Base-by-base conservation (phyloP, 768 basidiomycete species). In the Hydnomerulius pinastri region DNA sequence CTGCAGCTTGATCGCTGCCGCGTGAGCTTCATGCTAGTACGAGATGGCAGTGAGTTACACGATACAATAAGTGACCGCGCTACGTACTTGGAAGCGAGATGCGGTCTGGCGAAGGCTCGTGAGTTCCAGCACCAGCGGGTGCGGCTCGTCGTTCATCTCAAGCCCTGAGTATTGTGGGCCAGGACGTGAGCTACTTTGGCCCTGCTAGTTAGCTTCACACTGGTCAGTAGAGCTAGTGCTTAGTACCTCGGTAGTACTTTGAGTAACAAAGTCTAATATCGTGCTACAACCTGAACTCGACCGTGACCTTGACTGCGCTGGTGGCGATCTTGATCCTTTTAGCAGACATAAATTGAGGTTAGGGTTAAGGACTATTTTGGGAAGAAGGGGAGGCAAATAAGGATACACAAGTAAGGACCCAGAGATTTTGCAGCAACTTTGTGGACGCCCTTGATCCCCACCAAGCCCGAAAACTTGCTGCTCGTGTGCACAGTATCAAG, bases 1-100 rank as follows among this genome's bases (percentile, higher is more conserved):
- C 54, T 88, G 87, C 2, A 90, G 76, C 58, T 82, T 87, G 35
- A 87, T 67, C 4, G 85, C 77, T n/a, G 82, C 74, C 27, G 71
- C 61, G 58, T 87, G 81, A 4, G 85, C 80, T 69, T 90, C 87
- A 66, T 88, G 82, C 88, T 90, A 20, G 21, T 2, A 21, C 18
- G 40, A 9, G 8, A 24, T 3, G 15, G 49, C 11, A 21, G 28
- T 20, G 5, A 20, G 20, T 33, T 43, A 8, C 12, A 39, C 17
- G 3, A 9, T 2, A 4, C 6, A n/a, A 21, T 4, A 7, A 9
- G 4, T 0, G 6, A 10, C n/a, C 12, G 2, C 0, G 1, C 5
- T 1, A 60, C 28, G 65, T 65, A 76, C 80, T 77, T 82, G 81
- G 51, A 79, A 80, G 12, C 72, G 74, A 30, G 70, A 69, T 2